A percentile compares a stretch with the other conserved stretches of the same genome.
phyloP scores from a whole-genome alignment of 441 rosid species.

The Capsella rubella region DNA sequence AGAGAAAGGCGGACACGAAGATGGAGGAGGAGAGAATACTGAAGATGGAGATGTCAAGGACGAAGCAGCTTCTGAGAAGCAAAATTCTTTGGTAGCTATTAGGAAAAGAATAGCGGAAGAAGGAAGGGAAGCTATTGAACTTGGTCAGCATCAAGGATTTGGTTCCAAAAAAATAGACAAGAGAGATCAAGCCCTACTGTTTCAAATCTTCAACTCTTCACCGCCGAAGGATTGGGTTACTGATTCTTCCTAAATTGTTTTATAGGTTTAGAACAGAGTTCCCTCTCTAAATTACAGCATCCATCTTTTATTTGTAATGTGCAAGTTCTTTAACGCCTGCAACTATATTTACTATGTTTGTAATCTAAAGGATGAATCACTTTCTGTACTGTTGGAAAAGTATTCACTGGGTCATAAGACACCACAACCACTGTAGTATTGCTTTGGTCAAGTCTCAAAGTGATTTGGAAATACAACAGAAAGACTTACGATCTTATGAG shows the following conservation, averaged over 20 bases:
- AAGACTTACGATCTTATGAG: not conserved
- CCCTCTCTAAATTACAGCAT: not conserved
- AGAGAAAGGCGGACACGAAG: conserved; percentile 42
- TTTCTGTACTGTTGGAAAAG: not conserved
- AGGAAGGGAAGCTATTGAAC: conserved; percentile 56
- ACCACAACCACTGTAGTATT: conserved; percentile 1
- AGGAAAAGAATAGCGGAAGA: conserved; percentile 56
- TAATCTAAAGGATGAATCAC: conserved; percentile 7
- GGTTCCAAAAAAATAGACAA: conserved; percentile 46
- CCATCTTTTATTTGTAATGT: conserved; percentile 13
- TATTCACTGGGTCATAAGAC: conserved; percentile 9
- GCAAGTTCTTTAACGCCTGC: conserved; percentile 4
- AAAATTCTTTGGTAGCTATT: conserved; percentile 47
- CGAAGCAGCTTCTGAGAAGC: conserved; percentile 36
- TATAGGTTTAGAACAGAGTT: conserved; percentile 16
- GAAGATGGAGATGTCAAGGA: conserved; percentile 44
- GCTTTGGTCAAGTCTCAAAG: not conserved
- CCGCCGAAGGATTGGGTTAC: conserved; percentile 49
- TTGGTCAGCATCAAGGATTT: conserved; percentile 49
- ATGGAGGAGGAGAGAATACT: conserved; percentile 34
- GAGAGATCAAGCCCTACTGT: conserved; percentile 54
- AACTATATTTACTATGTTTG: conserved; percentile 15
- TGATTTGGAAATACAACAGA: conserved; percentile 15
- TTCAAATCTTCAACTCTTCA: conserved; percentile 55
- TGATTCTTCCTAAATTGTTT: conserved; percentile 30